These are phyloP conservation scores for Didymella segeticola DNA, from an alignment of 2,329 filamentous ascomycete species.

Conservation along the genomic window DNA sequence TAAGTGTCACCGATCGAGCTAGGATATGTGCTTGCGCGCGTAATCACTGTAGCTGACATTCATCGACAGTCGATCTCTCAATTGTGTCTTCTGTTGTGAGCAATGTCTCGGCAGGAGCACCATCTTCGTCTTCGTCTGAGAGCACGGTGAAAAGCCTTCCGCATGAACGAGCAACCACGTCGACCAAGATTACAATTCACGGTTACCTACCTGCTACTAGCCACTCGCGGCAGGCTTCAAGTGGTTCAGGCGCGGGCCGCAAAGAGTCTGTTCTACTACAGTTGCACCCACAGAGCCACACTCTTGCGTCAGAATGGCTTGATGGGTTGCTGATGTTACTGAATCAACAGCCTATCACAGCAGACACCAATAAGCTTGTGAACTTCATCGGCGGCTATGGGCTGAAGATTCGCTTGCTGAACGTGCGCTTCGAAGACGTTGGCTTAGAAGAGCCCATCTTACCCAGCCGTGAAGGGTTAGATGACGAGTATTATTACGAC, in stretches of 20 bases:
- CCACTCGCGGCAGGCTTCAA: conserved; percentile 38
- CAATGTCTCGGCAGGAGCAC: conserved; percentile 75
- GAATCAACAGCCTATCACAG: conserved; percentile 94
- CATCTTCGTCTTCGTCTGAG: conserved; percentile 57
- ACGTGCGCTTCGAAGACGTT: conserved; percentile 85
- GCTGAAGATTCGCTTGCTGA: conserved; percentile 88
- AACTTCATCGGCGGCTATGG: conserved; percentile 88
- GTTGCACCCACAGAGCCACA: conserved; percentile 81
- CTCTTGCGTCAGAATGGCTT: conserved; percentile 91
- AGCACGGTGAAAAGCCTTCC: conserved; percentile 52
- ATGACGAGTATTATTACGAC: conserved; percentile 94
- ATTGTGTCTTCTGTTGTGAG: conserved; percentile 92
- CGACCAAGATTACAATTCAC: conserved; percentile 91
- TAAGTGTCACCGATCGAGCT: conserved; percentile 44
- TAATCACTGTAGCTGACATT: conserved; percentile 38
- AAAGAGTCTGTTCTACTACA: conserved; percentile 79
- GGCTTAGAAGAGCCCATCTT: conserved; percentile 73
- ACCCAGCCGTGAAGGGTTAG: conserved; percentile 82
- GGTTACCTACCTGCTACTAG: conserved; percentile 63
- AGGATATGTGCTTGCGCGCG: conserved; percentile 16
- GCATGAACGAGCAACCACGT: conserved; percentile 49
- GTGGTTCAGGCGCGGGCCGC: conserved; percentile 40
- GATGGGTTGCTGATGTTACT: conserved; percentile 94
- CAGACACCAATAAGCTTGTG: conserved; percentile 90
- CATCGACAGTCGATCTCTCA: conserved; percentile 72